Conservation (phyloP, 148 eudicot species). For the Beta vulgaris region DNA sequence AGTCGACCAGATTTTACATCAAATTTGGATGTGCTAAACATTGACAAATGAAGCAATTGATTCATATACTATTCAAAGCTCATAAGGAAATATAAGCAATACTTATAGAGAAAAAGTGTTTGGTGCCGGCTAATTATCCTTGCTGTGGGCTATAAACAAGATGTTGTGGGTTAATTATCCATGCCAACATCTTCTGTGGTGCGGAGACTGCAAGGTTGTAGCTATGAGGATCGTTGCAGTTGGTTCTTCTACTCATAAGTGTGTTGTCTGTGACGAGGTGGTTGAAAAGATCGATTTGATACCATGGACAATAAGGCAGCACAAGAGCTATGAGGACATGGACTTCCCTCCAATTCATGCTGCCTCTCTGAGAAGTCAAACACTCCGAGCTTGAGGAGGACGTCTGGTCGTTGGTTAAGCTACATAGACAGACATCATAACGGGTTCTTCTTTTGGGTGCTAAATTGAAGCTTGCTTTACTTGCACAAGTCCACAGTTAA, state of each 20-base stretch:
- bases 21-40: no score
- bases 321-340: slow-evolving; percentile 10
- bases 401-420: neutral
- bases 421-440: neutral
- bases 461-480: slow-evolving; percentile 4
- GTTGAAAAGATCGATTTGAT: slow-evolving; percentile 32
- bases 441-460: slow-evolving; percentile 3
- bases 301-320: slow-evolving; percentile 18
- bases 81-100: no score
- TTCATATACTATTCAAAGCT: no score
- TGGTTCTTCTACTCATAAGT: slow-evolving; percentile 32
- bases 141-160: no score
- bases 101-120: no score
- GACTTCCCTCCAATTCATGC: slow-evolving; percentile 30
- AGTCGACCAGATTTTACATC: no score
- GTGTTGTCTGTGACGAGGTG: slow-evolving; percentile 35
- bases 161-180: slow-evolving; percentile 42
- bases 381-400: slow-evolving; percentile 18
- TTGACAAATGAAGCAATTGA: no score
- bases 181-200: slow-evolving; percentile 40
- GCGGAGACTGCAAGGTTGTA: slow-evolving; percentile 32
- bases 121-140: no score
- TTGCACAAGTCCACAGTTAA: slow-evolving; percentile 2
- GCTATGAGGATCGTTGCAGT: slow-evolving; percentile 29
- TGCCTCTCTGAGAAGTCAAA: slow-evolving; percentile 23